phyloP scores from a whole-genome alignment of 441 rosid species.

The Jatropha multifida region DNA sequence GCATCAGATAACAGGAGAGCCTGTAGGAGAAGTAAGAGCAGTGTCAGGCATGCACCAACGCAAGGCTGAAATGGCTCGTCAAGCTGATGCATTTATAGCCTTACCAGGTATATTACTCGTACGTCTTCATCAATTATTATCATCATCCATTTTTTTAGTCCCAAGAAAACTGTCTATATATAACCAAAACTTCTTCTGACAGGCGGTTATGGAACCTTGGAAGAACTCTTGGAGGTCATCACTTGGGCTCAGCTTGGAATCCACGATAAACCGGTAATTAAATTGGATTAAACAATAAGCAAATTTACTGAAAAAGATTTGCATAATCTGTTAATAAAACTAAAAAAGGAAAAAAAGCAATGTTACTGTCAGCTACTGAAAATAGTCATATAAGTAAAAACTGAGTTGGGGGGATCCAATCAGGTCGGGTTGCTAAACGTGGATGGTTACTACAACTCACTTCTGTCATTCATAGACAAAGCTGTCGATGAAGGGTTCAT shows the following conservation, averaged over 20 bases:
- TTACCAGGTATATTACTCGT: conserved; percentile 58
- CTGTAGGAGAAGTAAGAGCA: conserved; percentile 93
- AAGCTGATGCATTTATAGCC: conserved; percentile 95
- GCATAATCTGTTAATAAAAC: neutral
- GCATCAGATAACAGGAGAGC: conserved; percentile 81
- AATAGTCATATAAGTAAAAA: no score
- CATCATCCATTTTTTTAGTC: neutral
- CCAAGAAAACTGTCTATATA: conserved; percentile 1
- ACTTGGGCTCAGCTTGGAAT: conserved; percentile 98
- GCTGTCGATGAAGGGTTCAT: conserved; percentile 96
- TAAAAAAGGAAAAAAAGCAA: neutral
- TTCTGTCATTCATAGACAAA: conserved; percentile 81
- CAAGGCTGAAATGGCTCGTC: conserved; percentile 96
- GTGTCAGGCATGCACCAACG: conserved; percentile 98
- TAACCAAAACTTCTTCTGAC: conserved; percentile 10
- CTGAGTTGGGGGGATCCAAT: neutral
- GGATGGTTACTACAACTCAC: conserved; percentile 87
- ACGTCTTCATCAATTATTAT: no score
- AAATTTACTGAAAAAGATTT: no score
- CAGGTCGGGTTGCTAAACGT: conserved; percentile 92
- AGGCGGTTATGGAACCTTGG: conserved; percentile 97
- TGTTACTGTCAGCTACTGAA: neutral
- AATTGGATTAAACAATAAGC: neutral
- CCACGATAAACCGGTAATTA: conserved; percentile 85
- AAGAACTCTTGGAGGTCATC: conserved; percentile 87